Conservation (phyloP, 148 eudicot species). For the Cornus controversa region DNA sequence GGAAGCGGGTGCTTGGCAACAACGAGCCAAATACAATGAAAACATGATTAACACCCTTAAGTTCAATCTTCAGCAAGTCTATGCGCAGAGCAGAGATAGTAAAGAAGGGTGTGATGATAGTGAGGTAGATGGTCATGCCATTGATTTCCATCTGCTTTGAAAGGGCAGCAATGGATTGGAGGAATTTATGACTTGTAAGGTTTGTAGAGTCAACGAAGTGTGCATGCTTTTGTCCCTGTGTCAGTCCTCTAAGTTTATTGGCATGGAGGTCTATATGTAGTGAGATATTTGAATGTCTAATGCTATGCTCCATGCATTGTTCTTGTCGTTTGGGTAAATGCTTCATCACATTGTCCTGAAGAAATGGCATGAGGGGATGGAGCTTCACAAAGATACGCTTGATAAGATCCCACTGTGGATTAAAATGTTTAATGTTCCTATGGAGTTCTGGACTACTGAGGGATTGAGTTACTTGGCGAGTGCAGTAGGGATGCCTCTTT, state of each 20-base stretch:
- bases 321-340: neutral
- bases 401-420: too few relatives aligned
- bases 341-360: too few relatives aligned
- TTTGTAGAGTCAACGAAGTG: slow-evolving; percentile 49
- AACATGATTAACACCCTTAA: slow-evolving; percentile 49
- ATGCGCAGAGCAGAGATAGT: slow-evolving; percentile 54
- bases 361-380: too few relatives aligned
- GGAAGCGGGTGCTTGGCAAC: slow-evolving; percentile 61
- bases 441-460: too few relatives aligned
- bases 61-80: slow-evolving; percentile 52
- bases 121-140: slow-evolving; percentile 52
- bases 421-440: too few relatives aligned
- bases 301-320: neutral
- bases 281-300: slow-evolving; percentile 11
- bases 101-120: slow-evolving; percentile 77
- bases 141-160: slow-evolving; percentile 46
- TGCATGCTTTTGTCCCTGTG: slow-evolving; percentile 66
- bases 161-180: slow-evolving; percentile 36
- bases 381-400: too few relatives aligned
- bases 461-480: too few relatives aligned
- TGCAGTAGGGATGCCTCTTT: too few relatives aligned
- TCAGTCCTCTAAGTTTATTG: slow-evolving; percentile 42
- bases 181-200: slow-evolving; percentile 52
- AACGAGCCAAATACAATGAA: slow-evolving; percentile 49
- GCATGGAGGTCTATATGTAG: slow-evolving; percentile 61